Percentiles rank a stretch among this genome's conserved stretches.
Conservation (phyloP, 805 yeast genomes). For the Jamesozyma gamospora region DNA sequence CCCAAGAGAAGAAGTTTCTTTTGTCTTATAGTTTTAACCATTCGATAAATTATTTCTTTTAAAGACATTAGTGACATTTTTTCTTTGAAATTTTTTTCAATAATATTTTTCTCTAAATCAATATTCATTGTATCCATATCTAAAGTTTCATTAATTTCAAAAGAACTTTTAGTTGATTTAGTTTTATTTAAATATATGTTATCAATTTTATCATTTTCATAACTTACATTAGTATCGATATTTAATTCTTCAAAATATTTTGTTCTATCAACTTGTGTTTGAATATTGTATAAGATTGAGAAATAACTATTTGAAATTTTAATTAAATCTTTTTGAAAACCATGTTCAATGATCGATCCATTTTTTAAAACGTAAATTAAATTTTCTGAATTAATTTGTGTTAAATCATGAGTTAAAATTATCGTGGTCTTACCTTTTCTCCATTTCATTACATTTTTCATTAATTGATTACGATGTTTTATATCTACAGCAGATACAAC, state of each 20-base stretch:
- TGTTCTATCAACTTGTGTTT: conserved; percentile 1
- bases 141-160: neutral
- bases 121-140: neutral
- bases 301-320: conserved; percentile 7
- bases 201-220: neutral
- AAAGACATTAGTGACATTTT: conserved; percentile 14
- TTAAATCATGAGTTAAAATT: conserved; percentile 67
- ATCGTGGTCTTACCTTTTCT: conserved; percentile 67
- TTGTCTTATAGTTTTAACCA: conserved; percentile 19
- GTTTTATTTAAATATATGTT: neutral
- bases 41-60: conserved; percentile 18
- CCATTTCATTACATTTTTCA: conserved; percentile 46
- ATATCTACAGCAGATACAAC: conserved; percentile 73
- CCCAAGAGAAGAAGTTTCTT: conserved; percentile 38
- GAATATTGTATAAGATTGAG: conserved; percentile 6
- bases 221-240: neutral
- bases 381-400: conserved; percentile 49
- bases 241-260: neutral
- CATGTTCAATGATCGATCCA: conserved; percentile 45
- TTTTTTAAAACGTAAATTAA: conserved; percentile 46
- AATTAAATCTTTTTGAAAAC: conserved; percentile 30
- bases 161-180: neutral
- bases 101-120: neutral
- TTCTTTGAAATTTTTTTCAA: neutral
- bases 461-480: conserved; percentile 35